A percentile compares a stretch with the other conserved stretches of the same genome.
phyloP scores from a whole-genome alignment of 2,329 filamentous ascomycete species.

The Neospermospora avenae region DNA sequence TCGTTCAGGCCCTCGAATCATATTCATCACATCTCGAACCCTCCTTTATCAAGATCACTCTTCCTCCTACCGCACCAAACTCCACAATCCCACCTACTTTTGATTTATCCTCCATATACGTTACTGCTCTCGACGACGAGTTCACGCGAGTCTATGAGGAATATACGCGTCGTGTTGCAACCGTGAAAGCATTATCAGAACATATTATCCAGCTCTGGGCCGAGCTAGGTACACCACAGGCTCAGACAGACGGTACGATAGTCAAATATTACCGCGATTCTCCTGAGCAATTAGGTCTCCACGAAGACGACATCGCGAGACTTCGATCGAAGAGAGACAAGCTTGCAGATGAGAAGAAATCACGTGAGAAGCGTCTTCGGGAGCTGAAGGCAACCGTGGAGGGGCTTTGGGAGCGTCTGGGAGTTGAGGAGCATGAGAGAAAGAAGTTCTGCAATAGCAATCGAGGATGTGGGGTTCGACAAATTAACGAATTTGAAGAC shows the following conservation, averaged over 20 bases:
- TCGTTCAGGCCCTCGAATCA: constrained; percentile 88
- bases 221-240: constrained; percentile 89
- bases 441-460: constrained; percentile 84
- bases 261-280: constrained; percentile 87
- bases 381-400: constrained; percentile 79
- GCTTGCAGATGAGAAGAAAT: constrained; percentile 82
- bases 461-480: constrained; percentile 83
- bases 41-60: constrained; percentile 77
- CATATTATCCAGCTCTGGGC: constrained; percentile 94
- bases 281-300: constrained; percentile 90
- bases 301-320: constrained; percentile 76
- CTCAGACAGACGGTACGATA: constrained; percentile 83
- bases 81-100: constrained; percentile 77
- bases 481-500: constrained; percentile 95
- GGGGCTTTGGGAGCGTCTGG: constrained; percentile 82
- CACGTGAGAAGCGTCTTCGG: constrained; percentile 69
- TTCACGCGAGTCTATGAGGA: constrained; percentile 96
- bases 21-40: constrained; percentile 95
- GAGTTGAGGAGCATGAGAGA: constrained; percentile 76
- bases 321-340: constrained; percentile 75
- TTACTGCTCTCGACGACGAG: constrained; percentile 81
- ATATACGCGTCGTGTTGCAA: constrained; percentile 77
- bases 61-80: constrained; percentile 78
- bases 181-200: constrained; percentile 71
- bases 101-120: constrained; percentile 87